phyloP scores from a whole-genome alignment of 495 filamentous ascomycete genomes.

The Cetradonia linearis region DNA sequence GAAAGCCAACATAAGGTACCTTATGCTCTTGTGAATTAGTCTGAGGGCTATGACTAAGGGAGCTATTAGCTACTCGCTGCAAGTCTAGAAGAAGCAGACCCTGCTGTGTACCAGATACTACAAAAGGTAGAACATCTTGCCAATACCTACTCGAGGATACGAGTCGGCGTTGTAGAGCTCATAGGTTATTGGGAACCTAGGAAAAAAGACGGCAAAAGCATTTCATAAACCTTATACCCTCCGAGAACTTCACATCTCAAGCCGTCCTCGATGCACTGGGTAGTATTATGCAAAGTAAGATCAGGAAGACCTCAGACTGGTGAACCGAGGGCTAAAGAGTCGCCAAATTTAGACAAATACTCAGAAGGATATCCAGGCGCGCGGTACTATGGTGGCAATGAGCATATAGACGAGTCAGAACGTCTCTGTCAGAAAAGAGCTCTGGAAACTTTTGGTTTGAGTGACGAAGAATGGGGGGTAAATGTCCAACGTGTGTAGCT shows the following conservation, averaged over 20 bases:
- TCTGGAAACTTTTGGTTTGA: constrained; percentile 72
- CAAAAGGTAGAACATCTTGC: constrained; percentile 55
- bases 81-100: constrained; percentile 74
- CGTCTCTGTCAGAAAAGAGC: constrained; percentile 81
- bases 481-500: constrained; percentile 77
- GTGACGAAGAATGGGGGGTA: constrained; percentile 86
- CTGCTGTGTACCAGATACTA: constrained; percentile 73
- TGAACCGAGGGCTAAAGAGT: constrained; percentile 18
- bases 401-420: constrained; percentile 87
- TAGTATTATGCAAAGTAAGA: constrained; percentile 95
- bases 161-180: background rate
- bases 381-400: constrained; percentile 94
- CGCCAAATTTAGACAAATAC: constrained; percentile 69
- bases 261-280: constrained; percentile 92
- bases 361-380: constrained; percentile 97
- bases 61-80: constrained; percentile 63
- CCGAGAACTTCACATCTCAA: constrained; percentile 97
- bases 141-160: background rate
- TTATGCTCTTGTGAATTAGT: constrained; percentile 4
- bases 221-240: constrained; percentile 97
- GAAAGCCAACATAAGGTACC: constrained; percentile 58
- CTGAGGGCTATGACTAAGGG: constrained; percentile 12
- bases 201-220: constrained; percentile 93
- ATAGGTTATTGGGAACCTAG: constrained; percentile 34
- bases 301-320: background rate